Base-by-base conservation (phyloP, 805 yeast genomes). In the Brettanomyces sp. region DNA sequence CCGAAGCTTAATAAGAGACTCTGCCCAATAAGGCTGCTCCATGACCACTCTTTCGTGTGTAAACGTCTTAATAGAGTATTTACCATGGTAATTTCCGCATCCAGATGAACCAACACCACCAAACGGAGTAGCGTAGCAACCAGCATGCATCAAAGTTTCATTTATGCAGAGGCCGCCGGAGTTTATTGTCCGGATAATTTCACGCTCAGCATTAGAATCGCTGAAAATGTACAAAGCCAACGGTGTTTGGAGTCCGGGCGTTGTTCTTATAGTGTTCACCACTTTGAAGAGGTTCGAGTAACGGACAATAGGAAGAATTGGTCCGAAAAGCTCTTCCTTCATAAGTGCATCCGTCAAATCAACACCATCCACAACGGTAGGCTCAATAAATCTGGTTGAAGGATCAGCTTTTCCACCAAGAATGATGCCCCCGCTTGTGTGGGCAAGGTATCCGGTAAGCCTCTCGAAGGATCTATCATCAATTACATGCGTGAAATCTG, bases 51-150 rank as follows among this genome's bases (percentile, higher is more conserved):
- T 74, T 58, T 76, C 77, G 61, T 86, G 95, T 2, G 88, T 75
- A 58, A 90, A 90, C n/a, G 84, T 70, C 40, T 79, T 76, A 50
- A 80, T 73, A 7, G 89, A 82, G 59, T 66, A 71, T 50, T 64
- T 65, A 3, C 96, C 96, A 59, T 89, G 96, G 64, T 88, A 89
- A 33, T 73, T 66, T 9, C 97, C 97, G 47, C 69, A 67, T 1
- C 98, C 98, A 0, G 96, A 86, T 13, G 60, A 60, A 12, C 97
- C 96, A 46, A 90, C 67, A 23, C 98, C 98, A 33, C 98, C 98
- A 64, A 90, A 91, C 24, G 97, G 97, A 3, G 86, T 71, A 5
- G 70, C 48, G 45, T 43, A 46, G 41, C 84, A 70, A 1, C 79
- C 90, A 39, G 77, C 87, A 51, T 88, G 95, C 56, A 85, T 49